Percentiles rank a stretch among this genome's conserved stretches.
Conservation (phyloP, 768 basidiomycete species). For the Cystobasidium onofrii region DNA sequence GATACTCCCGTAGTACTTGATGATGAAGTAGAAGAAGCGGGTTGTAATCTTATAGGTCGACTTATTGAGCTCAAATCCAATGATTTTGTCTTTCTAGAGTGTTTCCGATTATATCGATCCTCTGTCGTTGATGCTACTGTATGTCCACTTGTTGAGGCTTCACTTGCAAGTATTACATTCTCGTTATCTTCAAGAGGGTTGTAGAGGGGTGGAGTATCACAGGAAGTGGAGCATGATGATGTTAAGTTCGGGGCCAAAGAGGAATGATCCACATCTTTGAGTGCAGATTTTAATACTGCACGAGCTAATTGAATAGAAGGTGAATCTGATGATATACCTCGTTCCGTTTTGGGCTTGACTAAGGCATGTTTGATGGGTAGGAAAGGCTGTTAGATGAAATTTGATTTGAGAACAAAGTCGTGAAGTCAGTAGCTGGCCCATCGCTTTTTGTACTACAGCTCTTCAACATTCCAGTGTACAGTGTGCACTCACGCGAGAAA, state of each 20-base stretch:
- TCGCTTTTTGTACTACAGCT: no score
- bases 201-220: background rate
- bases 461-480: no score
- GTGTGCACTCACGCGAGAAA: background rate
- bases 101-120: no score
- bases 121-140: no score
- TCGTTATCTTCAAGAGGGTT: no score
- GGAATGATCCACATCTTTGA: background rate
- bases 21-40: background rate
- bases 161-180: no score
- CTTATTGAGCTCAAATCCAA: background rate
- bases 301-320: background rate
- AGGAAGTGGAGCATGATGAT: background rate
- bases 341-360: slow-evolving; percentile 6
- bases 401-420: no score
- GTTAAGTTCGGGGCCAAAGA: no score
- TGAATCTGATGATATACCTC: slow-evolving; percentile 18
- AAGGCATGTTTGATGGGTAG: slow-evolving; percentile 18
- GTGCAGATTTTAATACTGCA: background rate
- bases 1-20: background rate
- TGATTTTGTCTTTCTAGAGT: background rate
- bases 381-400: slow-evolving; percentile 19
- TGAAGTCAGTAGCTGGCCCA: no score
- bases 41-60: background rate
- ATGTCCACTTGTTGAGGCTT: no score